These are phyloP conservation scores for Saccharomyces hybrid DNA, from an alignment of 1,139 yeast species.

Conservation along the genomic window DNA sequence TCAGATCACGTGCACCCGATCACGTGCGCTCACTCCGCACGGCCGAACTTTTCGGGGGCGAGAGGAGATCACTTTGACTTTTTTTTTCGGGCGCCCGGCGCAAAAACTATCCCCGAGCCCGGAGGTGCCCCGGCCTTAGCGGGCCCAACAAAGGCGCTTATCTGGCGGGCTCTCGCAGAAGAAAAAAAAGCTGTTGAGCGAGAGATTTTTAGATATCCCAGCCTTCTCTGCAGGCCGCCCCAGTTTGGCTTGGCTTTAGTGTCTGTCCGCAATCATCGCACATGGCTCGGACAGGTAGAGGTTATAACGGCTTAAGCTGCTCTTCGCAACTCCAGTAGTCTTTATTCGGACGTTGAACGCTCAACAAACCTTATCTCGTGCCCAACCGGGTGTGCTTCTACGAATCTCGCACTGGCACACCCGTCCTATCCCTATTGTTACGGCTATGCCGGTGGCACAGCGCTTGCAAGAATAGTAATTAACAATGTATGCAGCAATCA, in stretches of 20 bases:
- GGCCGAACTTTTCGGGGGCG: background rate
- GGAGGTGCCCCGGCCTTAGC: background rate
- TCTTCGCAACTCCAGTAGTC: background rate
- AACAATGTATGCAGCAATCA: slow-evolving; percentile 1
- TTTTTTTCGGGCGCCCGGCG: background rate
- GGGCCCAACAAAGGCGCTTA: slow-evolving; percentile 1
- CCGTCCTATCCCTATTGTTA: background rate
- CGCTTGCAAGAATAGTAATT: background rate
- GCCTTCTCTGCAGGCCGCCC: background rate
- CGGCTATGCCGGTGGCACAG: background rate
- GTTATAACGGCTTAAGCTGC: background rate
- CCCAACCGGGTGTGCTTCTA: slow-evolving; percentile 1
- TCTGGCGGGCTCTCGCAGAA: background rate
- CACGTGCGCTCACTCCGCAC: background rate
- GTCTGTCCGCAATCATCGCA: background rate
- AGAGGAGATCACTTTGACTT: background rate
- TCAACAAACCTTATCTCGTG: slow-evolving; percentile 1
- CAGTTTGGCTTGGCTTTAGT: background rate
- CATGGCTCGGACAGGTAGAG: background rate
- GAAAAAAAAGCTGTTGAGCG: background rate
- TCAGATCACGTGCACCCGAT: no score
- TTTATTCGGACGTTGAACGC: background rate
- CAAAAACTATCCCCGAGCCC: background rate
- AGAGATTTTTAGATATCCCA: background rate
- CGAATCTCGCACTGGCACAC: background rate